Evolutionary conservation across 2,329 filamentous ascomycete genomes (phyloP), one percentile per base, ranked within the genome.

Genomic region (Fusarium sp.): DNA sequence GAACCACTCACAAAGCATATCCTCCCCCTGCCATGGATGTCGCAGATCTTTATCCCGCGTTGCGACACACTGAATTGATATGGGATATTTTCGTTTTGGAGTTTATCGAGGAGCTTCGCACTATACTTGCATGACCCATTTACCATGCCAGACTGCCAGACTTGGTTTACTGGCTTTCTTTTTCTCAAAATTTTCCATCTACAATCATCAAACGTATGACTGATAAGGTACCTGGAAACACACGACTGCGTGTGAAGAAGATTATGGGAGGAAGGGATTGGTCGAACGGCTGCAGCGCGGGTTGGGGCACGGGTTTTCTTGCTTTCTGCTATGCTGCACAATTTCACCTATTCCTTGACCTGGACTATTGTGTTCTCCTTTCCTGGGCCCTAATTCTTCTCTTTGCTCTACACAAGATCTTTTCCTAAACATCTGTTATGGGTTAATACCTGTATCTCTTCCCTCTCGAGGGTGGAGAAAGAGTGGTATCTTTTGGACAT

Each of bases 251-350:
- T 57, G 60, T 49, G 20, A 69, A 52, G 70, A 64, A 69, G 72
- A 69, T 49, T 58, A 41, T 55, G 58, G 55, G 58, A 61, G 62
- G 68, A 70, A 56, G 53, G 65, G 69, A 54, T 58, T 69, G 68
- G 64, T 67, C 46, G 66, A 58, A 52, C 59, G 64, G 67, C 49
- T 66, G 70, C 72, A 74, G 70, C 67, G 62, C 64, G 68, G 66
- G 65, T 67, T 55, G 57, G 66, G 66, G 70, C 66, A 72, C 64
- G 61, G 69, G 70, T 63, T 70, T 64, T 71, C 55, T 69, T 74
- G 72, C 69, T 74, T 73, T 73, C 72, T 74, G 72, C 68, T 72
- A 63, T 74, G 72, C 70, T 74, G 66, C 72, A 70, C 66, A 71
- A 73, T 72, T 54, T 63, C 70, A 73, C 66, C 71, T 66, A 65